Conservation (phyloP, 768 basidiomycete species). For the Macrolepiota fuliginosa region DNA sequence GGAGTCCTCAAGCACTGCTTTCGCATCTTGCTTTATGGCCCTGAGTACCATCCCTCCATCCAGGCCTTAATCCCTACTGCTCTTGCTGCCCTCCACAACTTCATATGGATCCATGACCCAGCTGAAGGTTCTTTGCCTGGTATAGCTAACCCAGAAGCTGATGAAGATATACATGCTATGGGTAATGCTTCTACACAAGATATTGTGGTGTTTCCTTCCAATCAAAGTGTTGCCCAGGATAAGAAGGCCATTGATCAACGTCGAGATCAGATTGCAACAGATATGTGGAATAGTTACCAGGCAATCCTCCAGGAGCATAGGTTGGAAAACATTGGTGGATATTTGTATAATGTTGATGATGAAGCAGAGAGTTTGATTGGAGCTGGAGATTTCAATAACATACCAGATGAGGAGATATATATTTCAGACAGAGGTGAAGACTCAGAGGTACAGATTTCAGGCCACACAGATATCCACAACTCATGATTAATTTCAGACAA, state of each 20-base stretch:
- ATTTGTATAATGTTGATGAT: too few species aligned
- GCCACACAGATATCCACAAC: too few species aligned
- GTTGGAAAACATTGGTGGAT: too few species aligned
- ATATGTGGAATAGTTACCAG: conserved; percentile 36
- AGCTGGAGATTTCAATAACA: too few species aligned
- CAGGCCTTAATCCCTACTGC: conserved; percentile 22
- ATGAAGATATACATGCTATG: conserved; percentile 1
- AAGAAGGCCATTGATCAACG: not conserved
- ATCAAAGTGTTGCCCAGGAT: not conserved
- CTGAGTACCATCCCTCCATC: conserved; percentile 16
- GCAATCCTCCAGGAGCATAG: conserved; percentile 22
- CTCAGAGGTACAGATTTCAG: too few species aligned
- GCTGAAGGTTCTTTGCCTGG: not conserved
- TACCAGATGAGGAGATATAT: too few species aligned
- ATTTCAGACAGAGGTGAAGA: too few species aligned
- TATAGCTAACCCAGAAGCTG: not conserved
- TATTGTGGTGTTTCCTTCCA: too few species aligned
- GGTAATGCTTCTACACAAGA: conserved; percentile 34
- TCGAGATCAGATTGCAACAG: conserved; percentile 19
- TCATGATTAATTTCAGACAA: too few species aligned
- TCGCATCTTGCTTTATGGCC: conserved; percentile 16
- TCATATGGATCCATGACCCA: conserved; percentile 16
- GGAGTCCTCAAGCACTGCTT: conserved; percentile 31
- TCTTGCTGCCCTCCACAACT: conserved; percentile 21
- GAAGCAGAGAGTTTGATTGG: too few species aligned